Evolutionary conservation across 352 stramenopile species (phyloP).

Genomic region (Ophiocytium majus): DNA sequence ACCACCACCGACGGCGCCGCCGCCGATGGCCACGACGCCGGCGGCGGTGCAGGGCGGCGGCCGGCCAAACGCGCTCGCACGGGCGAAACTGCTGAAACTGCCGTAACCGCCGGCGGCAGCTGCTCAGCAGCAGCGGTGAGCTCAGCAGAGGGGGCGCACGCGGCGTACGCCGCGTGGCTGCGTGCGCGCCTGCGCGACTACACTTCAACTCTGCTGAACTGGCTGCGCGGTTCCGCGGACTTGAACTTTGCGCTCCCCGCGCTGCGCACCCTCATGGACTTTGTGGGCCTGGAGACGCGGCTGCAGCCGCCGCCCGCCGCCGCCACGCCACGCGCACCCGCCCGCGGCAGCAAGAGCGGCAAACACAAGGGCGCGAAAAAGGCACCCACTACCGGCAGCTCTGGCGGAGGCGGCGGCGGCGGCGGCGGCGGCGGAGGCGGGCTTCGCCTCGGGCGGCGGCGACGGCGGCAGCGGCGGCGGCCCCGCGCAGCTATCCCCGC

Average conservation of each 20-base stretch:
- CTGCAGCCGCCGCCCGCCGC: neutral
- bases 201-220: neutral
- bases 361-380: neutral
- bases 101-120: too few relatives aligned
- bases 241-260: constrained; percentile 24
- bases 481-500: neutral
- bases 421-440: neutral
- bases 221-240: neutral
- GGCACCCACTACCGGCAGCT: neutral
- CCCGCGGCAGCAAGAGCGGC: neutral
- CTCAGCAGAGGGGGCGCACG: neutral
- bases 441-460: too few relatives aligned
- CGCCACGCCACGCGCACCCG: too few relatives aligned
- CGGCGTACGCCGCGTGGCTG: neutral
- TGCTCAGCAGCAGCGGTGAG: too few relatives aligned
- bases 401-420: neutral
- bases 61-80: neutral
- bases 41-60: too few relatives aligned
- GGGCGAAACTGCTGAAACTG: too few relatives aligned
- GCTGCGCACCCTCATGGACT: constrained; percentile 43
- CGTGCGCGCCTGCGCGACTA: constrained; percentile 5
- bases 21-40: too few relatives aligned
- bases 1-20: neutral
- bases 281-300: constrained; percentile 32
- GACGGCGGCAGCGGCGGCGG: neutral